A percentile compares a stretch with the other conserved stretches of the same genome.
These are phyloP conservation scores for Ichthyophthirius multifiliis DNA, from an alignment of 169 alveolate genomes.

Conservation along the genomic window DNA sequence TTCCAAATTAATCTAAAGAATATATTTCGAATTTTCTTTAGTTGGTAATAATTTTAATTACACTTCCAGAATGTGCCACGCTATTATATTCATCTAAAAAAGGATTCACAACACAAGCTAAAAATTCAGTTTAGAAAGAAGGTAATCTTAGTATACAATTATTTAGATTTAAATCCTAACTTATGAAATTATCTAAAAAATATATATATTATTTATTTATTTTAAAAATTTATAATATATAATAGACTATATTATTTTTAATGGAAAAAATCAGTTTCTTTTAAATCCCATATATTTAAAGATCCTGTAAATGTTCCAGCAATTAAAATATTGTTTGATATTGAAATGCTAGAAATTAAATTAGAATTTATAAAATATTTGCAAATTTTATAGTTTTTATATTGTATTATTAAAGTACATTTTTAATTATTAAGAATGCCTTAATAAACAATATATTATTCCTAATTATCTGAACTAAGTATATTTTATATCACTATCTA, in stretches of 20 bases:
- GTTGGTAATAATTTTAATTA: not conserved
- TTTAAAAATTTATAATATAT: not conserved
- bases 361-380: not conserved
- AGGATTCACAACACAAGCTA: not conserved
- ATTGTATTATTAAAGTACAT: not conserved
- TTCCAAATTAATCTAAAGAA: constrained; percentile 50
- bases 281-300: constrained; percentile 69
- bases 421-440: not conserved
- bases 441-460: not conserved
- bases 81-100: not conserved
- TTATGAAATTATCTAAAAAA: not conserved
- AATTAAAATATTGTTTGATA: constrained; percentile 26
- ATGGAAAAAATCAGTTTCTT: not conserved
- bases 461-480: not conserved
- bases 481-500: not conserved
- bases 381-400: not conserved
- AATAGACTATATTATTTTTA: not conserved
- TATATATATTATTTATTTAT: not conserved
- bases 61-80: not conserved
- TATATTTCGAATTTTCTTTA: constrained; percentile 29
- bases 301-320: constrained; percentile 73
- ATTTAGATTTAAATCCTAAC: not conserved
- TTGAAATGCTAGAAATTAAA: not conserved
- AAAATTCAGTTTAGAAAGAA: constrained; percentile 4
- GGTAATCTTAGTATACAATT: not conserved